phyloP scores from a whole-genome alignment of 371 early-diverging fungal species.

The Mucor sp. region DNA sequence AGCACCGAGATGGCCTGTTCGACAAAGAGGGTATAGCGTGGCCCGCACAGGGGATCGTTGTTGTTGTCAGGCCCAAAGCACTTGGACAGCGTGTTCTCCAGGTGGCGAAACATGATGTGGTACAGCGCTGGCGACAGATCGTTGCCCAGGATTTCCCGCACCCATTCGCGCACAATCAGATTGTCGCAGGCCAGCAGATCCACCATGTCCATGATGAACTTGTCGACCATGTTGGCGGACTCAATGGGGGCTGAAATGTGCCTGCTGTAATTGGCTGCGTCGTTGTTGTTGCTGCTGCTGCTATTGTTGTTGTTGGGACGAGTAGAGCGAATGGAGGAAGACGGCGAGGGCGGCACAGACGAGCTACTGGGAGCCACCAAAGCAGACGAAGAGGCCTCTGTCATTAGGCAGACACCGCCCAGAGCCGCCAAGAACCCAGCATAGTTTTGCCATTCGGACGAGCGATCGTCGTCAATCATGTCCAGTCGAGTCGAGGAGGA shows the following conservation, averaged over 20 bases:
- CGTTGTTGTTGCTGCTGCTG: background rate
- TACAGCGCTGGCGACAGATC: conserved; percentile 81
- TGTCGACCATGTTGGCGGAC: conserved; percentile 62
- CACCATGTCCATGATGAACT: conserved; percentile 80
- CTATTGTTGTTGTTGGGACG: background rate
- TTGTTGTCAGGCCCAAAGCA: conserved; percentile 66
- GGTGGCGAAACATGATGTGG: conserved; percentile 73
- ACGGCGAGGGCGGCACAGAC: background rate
- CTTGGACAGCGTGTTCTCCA: conserved; percentile 64
- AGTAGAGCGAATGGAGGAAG: background rate
- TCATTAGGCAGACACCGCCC: conserved; percentile 59
- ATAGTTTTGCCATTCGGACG: conserved; percentile 66
- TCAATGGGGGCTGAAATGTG: conserved; percentile 21
- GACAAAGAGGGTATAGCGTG: conserved; percentile 81
- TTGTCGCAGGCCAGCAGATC: conserved; percentile 81
- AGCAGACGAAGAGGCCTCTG: conserved; percentile 6
- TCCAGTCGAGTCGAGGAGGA: conserved; percentile 10
- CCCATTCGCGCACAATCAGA: conserved; percentile 81
- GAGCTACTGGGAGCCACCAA: too few relatives aligned
- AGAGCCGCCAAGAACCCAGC: conserved; percentile 70
- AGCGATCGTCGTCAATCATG: conserved; percentile 25
- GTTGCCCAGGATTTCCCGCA: conserved; percentile 80
- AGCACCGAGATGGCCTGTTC: conserved; percentile 85
- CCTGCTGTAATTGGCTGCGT: background rate
- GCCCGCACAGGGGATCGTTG: conserved; percentile 68